phyloP scores from a whole-genome alignment of 2,329 filamentous ascomycete species.

The Neofusicoccum sp. region DNA sequence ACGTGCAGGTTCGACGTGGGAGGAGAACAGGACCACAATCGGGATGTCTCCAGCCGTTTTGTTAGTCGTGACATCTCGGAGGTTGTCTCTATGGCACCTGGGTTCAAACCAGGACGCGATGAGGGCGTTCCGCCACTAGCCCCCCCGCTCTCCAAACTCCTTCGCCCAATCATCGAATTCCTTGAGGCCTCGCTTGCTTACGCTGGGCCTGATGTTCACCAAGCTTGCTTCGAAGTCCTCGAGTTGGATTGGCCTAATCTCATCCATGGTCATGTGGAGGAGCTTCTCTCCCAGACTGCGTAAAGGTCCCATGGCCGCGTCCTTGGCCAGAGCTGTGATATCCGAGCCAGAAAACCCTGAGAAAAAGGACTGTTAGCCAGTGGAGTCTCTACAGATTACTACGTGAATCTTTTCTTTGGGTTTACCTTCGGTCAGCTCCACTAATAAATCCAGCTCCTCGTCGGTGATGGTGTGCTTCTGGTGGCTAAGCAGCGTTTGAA shows the following conservation, averaged over 20 bases:
- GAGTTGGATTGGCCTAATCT: constrained; percentile 83
- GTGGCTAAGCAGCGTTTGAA: constrained; percentile 75
- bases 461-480: constrained; percentile 80
- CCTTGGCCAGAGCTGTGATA: constrained; percentile 93
- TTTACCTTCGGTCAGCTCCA: constrained; percentile 80
- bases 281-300: constrained; percentile 86
- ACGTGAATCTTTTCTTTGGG: constrained; percentile 13
- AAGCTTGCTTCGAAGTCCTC: constrained; percentile 83
- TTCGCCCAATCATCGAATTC: constrained; percentile 92
- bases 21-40: too few relatives aligned
- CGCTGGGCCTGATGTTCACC: constrained; percentile 81
- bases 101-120: too few relatives aligned
- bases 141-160: constrained; percentile 89
- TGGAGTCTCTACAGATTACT: not conserved
- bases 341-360: constrained; percentile 96
- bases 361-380: not conserved
- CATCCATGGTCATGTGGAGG: constrained; percentile 87
- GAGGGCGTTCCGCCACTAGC: constrained; percentile 43
- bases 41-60: too few relatives aligned
- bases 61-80: too few relatives aligned
- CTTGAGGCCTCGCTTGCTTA: constrained; percentile 78
- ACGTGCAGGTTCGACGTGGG: too few relatives aligned
- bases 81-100: too few relatives aligned
- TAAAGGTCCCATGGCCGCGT: constrained; percentile 95
- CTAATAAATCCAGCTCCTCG: constrained; percentile 69